A percentile compares a stretch with the other conserved stretches of the same genome.
Evolutionary conservation across 176 grass and related monocot genomes (phyloP).

Genomic region (Saccharum officinarum): DNA sequence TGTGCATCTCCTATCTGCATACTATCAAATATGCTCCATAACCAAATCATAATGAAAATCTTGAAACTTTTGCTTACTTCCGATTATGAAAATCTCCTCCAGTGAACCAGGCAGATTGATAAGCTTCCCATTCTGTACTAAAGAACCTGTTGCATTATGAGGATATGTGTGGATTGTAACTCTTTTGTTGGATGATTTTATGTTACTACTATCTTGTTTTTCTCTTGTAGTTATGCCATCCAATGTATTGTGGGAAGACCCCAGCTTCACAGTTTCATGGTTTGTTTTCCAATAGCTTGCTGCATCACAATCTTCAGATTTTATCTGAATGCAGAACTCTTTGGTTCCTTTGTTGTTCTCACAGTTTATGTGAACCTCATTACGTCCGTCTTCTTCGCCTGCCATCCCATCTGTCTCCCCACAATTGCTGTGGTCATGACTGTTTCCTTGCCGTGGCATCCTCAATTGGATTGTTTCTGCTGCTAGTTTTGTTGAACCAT

Average conservation of each 20-base stretch:
- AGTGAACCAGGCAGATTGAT: conserved; percentile 77
- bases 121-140: conserved; percentile 65
- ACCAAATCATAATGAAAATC: not conserved
- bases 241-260: not conserved
- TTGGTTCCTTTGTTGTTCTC: conserved; percentile 26
- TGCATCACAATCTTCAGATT: conserved; percentile 18
- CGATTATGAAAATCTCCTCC: conserved; percentile 75
- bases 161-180: conserved; percentile 59
- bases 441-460: conserved; percentile 5
- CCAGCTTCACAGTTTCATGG: not conserved
- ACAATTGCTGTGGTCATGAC: not conserved
- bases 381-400: conserved; percentile 4
- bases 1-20: not conserved
- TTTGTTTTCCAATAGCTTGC: conserved; percentile 16
- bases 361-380: conserved; percentile 23
- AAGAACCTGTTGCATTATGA: conserved; percentile 30
- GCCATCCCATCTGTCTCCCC: not conserved
- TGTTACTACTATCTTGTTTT: conserved; percentile 15
- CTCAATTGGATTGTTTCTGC: conserved; percentile 12
- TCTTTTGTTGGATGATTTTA: conserved; percentile 50
- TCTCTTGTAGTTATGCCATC: conserved; percentile 25
- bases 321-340: conserved; percentile 43
- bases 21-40: not conserved
- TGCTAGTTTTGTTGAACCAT: conserved; percentile 29
- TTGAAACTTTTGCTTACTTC: conserved; percentile 56